Evolutionary conservation across 306 rosid species (phyloP), one percentile per base, ranked within the genome.

Genomic region (Fragaria ananassa): DNA sequence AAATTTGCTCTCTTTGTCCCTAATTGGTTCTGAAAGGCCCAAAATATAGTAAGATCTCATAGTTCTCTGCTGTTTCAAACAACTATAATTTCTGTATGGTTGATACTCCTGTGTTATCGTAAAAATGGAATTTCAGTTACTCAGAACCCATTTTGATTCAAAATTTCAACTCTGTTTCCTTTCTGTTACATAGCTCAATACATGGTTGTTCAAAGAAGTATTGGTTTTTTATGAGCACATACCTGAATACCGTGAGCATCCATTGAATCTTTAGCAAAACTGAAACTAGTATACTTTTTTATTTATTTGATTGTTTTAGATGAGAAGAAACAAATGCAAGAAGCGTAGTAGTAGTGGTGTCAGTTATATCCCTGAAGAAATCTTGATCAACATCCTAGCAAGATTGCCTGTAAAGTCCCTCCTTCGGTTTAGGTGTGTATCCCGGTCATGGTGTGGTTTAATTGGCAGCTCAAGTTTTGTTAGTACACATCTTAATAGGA

Each of bases 281-380:
- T 61, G 39, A 13, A 29, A 29, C 21, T 12, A 62, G 35, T 31
- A 13, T 62, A 23, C 19, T 6, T 4, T 7, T 61, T 61, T 29
- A 5, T 39, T 23, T 5, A 10, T 4, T 10, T 23, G 63, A 57
- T 21, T 57, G 63, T 23, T 62, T 13, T 29, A 45, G 70, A 64
- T 64, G 45, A 64, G 46, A 37, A 70, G 46, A 18, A 49, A 70
- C 17, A 70, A 53, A 70, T 8, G 19, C 21, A 5, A 35, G 29
- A 70, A 37, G 47, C 19, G 5, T 0, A 31, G 67, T 31, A 62
- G 42, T 31, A 60, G 37, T 31, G 31, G 39, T 63, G 23, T 17
- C 45, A 63, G 46, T 64, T 18, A 64, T 37, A 35, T 64, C 45
- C 73, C 73, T 29, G 44, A 70, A 49, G 74, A 47, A 70, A 29